Conservation (phyloP, 2,329 filamentous ascomycete species). For the Fusarium albosuccineum region DNA sequence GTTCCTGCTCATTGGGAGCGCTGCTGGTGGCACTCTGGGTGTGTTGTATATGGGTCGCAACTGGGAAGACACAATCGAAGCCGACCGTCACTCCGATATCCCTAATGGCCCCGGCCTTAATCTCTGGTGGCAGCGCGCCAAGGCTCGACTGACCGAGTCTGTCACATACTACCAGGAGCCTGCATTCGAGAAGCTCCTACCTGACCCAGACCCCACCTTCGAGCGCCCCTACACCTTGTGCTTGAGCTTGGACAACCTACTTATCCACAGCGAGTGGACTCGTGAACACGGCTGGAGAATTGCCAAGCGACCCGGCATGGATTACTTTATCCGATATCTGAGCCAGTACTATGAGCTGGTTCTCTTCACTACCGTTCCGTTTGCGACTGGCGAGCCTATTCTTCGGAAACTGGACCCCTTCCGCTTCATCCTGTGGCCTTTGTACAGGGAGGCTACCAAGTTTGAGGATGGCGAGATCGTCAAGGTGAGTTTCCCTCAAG, state of each 20-base stretch:
- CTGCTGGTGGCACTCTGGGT: slow-evolving; percentile 68
- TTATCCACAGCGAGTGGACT: slow-evolving; percentile 95
- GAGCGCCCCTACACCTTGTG: slow-evolving; percentile 93
- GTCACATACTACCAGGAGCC: slow-evolving; percentile 96
- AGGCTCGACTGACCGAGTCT: slow-evolving; percentile 79
- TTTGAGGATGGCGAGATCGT: slow-evolving; percentile 97
- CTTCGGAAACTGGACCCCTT: slow-evolving; percentile 95
- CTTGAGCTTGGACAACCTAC: slow-evolving; percentile 90
- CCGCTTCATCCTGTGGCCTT: slow-evolving; percentile 93
- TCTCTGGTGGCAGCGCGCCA: slow-evolving; percentile 85
- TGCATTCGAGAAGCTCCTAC: slow-evolving; percentile 92
- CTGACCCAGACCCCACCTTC: slow-evolving; percentile 81
- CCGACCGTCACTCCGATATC: slow-evolving; percentile 74
- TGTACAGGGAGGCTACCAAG: slow-evolving; percentile 96
- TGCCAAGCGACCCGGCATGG: slow-evolving; percentile 93
- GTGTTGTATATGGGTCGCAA: slow-evolving; percentile 85
- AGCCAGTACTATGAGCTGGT: slow-evolving; percentile 99
- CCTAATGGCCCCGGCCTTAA: slow-evolving; percentile 83
- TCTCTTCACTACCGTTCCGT: slow-evolving; percentile 91
- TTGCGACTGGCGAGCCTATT: slow-evolving; percentile 85
- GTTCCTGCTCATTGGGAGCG: slow-evolving; percentile 75
- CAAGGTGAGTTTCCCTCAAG: slow-evolving; percentile 74
- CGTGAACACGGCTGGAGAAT: slow-evolving; percentile 95
- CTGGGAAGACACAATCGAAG: slow-evolving; percentile 87
- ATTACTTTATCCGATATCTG: slow-evolving; percentile 97